Evolutionary conservation across 2,329 filamentous ascomycete genomes (phyloP).

Genomic region (Colletotrichum sp.): DNA sequence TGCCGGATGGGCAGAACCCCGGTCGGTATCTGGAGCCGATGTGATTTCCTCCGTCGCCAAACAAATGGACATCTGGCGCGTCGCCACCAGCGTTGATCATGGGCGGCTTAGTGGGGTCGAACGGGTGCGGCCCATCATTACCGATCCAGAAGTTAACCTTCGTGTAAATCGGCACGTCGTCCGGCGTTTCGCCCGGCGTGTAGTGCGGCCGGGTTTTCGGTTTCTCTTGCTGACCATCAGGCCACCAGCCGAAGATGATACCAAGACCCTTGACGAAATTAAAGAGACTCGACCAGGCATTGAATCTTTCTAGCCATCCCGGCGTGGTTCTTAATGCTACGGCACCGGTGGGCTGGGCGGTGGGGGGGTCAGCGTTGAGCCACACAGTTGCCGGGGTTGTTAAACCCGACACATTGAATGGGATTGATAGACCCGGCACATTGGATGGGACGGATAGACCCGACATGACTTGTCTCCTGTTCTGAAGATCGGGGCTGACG

Average conservation of each 20-base stretch:
- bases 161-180: too few species aligned
- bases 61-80: neutral
- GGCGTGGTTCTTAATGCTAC: too few species aligned
- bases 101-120: neutral
- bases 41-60: neutral
- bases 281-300: accelerated
- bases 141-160: neutral
- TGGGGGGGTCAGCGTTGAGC: too few species aligned
- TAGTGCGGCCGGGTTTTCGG: too few species aligned
- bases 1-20: neutral
- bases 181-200: too few species aligned
- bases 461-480: neutral
- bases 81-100: neutral
- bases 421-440: too few species aligned
- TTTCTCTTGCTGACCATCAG: too few species aligned
- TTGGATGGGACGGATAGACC: neutral
- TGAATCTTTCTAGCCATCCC: too few species aligned
- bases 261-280: too few species aligned
- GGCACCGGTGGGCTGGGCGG: too few species aligned
- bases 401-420: neutral
- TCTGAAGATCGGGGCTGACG: neutral
- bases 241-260: too few species aligned
- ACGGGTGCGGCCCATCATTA: neutral
- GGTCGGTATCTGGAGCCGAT: neutral
- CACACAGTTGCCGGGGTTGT: neutral